A percentile compares a stretch with the other conserved stretches of the same genome.
Evolutionary conservation across 2,329 filamentous ascomycete species (phyloP).

Genomic region (Rutstroemia sp.): DNA sequence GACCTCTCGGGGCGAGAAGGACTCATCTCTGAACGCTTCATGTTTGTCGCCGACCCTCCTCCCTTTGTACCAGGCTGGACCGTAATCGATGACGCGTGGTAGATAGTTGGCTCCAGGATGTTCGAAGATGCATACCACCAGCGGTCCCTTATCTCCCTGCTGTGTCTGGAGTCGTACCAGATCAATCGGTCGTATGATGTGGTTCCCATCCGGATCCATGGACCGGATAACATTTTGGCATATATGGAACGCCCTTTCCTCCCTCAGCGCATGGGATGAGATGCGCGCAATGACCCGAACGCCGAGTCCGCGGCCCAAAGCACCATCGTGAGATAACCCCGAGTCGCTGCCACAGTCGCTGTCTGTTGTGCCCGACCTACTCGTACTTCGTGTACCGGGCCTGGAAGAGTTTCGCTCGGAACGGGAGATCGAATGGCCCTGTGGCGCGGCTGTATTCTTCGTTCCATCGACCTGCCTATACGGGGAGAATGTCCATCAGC

Average conservation of each 20-base stretch:
- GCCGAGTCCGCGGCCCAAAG: constrained; percentile 22
- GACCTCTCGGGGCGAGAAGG: constrained; percentile 43
- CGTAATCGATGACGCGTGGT: constrained; percentile 63
- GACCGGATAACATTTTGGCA: constrained; percentile 64
- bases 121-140: constrained; percentile 77
- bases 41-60: constrained; percentile 42
- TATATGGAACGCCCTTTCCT: constrained; percentile 84
- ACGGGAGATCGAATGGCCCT: constrained; percentile 32
- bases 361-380: not conserved
- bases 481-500: not conserved
- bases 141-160: constrained; percentile 59
- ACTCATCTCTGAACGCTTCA: constrained; percentile 24
- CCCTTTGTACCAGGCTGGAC: constrained; percentile 62
- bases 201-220: constrained; percentile 64
- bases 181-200: constrained; percentile 76
- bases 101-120: constrained; percentile 69
- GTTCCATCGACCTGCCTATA: constrained; percentile 59
- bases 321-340: constrained; percentile 5
- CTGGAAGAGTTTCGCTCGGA: constrained; percentile 13
- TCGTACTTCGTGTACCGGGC: constrained; percentile 9
- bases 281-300: constrained; percentile 65
- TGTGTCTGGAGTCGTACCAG: constrained; percentile 63
- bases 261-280: constrained; percentile 71
- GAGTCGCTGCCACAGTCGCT: constrained; percentile 19
- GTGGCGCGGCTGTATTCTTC: constrained; percentile 30